These are phyloP conservation scores for Ophiostoma fasciatum DNA, from an alignment of 2,329 filamentous ascomycete genomes.

Conservation along the genomic window DNA sequence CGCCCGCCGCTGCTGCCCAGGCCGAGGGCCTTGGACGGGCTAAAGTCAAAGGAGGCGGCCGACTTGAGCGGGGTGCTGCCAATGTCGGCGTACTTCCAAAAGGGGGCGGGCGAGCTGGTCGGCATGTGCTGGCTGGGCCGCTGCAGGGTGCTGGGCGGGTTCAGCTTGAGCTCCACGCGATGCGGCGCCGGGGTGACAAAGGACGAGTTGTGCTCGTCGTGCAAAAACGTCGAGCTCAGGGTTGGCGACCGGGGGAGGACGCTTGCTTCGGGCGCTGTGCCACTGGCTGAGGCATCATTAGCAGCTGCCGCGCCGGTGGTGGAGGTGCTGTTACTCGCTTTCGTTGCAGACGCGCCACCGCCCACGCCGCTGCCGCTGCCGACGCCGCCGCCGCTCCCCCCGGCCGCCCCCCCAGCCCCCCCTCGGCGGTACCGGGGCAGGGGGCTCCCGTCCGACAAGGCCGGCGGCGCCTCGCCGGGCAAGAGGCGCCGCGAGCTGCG, in stretches of 20 bases:
- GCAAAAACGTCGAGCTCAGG: constrained; percentile 46
- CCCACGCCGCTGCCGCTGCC: constrained; percentile 30
- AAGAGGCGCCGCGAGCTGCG: constrained; percentile 29
- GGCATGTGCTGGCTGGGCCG: constrained; percentile 75
- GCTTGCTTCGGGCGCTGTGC: constrained; percentile 5
- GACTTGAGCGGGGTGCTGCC: constrained; percentile 53
- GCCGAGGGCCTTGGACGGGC: constrained; percentile 34
- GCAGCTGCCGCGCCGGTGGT: constrained; percentile 4
- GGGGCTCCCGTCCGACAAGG: constrained; percentile 41
- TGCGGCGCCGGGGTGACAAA: constrained; percentile 61
- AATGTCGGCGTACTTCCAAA: constrained; percentile 76
- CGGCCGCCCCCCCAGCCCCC: constrained; percentile 17
- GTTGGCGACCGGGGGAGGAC: constrained; percentile 44
- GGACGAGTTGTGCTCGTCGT: constrained; percentile 45
- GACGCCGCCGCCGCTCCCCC: too few species aligned
- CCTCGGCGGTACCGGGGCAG: constrained; percentile 41
- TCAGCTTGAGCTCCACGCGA: constrained; percentile 57
- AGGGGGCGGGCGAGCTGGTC: constrained; percentile 70
- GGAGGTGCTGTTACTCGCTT: constrained; percentile 5
- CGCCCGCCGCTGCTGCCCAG: constrained; percentile 2
- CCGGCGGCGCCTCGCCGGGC: constrained; percentile 18
- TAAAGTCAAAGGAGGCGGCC: constrained; percentile 35
- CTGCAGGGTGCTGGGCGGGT: constrained; percentile 67
- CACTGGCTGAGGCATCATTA: constrained; percentile 6
- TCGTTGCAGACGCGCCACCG: constrained; percentile 12